Conservation (phyloP, 441 rosid species). For the Aquilaria agallochum region DNA sequence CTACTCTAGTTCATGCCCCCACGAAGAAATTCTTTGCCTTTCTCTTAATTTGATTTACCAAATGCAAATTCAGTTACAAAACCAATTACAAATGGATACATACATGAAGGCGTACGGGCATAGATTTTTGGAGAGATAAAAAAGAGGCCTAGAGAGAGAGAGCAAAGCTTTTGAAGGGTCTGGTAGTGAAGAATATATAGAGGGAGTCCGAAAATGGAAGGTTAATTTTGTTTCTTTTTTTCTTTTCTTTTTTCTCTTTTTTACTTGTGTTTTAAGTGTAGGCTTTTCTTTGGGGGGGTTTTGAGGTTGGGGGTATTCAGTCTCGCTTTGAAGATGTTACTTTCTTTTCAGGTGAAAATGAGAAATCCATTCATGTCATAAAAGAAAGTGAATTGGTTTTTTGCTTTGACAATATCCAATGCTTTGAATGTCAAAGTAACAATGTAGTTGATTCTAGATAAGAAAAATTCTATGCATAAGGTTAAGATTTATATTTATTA, state of each 20-base stretch:
- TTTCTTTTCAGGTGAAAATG: no score
- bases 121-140: not conserved
- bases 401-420: no score
- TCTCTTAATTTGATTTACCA: conserved; percentile 10
- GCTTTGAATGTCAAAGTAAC: no score
- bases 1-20: conserved; percentile 25
- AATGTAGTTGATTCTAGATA: no score
- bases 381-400: no score
- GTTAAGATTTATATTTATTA: no score
- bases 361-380: no score
- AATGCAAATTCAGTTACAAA: conserved; percentile 21
- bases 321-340: no score
- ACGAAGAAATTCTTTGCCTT: conserved; percentile 8
- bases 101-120: not conserved
- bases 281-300: no score
- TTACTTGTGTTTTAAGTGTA: no score
- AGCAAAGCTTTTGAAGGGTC: conserved; percentile 22
- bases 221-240: not conserved
- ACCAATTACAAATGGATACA: conserved; percentile 6
- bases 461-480: no score
- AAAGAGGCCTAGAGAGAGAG: conserved; percentile 1
- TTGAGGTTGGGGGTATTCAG: no score
- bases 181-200: conserved; percentile 33
- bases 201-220: not conserved
- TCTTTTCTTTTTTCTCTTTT: not conserved